Evolutionary conservation across 2,329 filamentous ascomycete genomes (phyloP), one percentile per base, ranked within the genome.

Genomic region (Samsoniella hepiali): DNA sequence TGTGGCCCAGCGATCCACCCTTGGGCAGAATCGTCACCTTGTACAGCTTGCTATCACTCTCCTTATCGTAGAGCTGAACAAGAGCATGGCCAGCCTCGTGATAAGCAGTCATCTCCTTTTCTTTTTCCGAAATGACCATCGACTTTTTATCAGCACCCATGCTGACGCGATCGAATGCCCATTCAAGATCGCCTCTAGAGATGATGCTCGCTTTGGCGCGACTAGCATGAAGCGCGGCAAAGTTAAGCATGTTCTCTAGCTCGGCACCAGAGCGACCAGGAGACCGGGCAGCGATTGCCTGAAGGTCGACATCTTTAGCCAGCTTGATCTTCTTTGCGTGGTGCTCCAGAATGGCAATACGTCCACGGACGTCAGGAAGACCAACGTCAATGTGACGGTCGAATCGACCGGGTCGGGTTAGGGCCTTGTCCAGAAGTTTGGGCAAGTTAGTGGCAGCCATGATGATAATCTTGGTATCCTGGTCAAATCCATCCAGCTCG

Each of bases 11-110:
- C 31, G 91, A 86, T 70, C 88, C 88, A 11, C 95, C 95, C 71
- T 96, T 89, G 60, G 95, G 93, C 71, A 99, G 89, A 70, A 99
- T 96, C 1, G 95, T 99, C 57, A 97, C 93, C 79, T 99, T 99
- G 84, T 99, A 97, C 1, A 99, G 83, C 38, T 90, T 90, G 67
- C 84, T 88, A 59, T 89, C 86, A 44, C 86, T 86, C 63, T 90
- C 87, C 67, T 82, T 81, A 65, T 90, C 88, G 69, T 94, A 93
- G 71, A 97, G 88, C 63, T 90, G 89, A 64, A 97, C 91, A 17
- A 99, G 85, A 9, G 95, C 93, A 75, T 99, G 95, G 2, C 95
- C 95, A 63, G 94, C 96, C 78, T 99, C 95, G 72, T 97, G 93
- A 72, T 96, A 97, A 1, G 93, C 93, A n/a, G 93, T 97, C 82